phyloP scores from a whole-genome alignment of 2,329 filamentous ascomycete genomes.

The Arthroderma sp. region DNA sequence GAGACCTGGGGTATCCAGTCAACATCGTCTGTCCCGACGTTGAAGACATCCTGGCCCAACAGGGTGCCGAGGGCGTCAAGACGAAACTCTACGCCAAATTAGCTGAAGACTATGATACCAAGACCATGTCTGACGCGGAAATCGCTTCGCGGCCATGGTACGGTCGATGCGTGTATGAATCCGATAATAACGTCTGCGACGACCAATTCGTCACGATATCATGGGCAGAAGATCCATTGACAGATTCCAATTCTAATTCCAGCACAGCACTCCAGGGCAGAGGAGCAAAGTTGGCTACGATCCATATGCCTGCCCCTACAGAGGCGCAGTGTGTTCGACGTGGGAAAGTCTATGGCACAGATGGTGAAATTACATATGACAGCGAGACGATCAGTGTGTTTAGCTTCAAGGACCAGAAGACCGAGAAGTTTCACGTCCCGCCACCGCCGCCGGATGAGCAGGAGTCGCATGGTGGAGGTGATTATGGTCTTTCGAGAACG shows the following conservation, averaged over 20 bases:
- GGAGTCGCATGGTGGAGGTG: conserved; percentile 58
- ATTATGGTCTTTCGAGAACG: conserved; percentile 64
- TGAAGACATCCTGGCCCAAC: conserved; percentile 51
- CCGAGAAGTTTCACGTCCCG: conserved; percentile 45
- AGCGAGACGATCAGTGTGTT: conserved; percentile 61
- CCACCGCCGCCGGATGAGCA: conserved; percentile 44
- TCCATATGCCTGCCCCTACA: conserved; percentile 91
- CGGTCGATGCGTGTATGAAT: conserved; percentile 87
- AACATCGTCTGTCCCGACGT: conserved; percentile 87
- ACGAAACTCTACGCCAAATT: conserved; percentile 37
- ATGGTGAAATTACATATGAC: conserved; percentile 79
- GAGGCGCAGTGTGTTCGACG: conserved; percentile 76
- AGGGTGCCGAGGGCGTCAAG: conserved; percentile 38
- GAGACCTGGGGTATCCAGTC: conserved; percentile 67
- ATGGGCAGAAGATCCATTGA: conserved; percentile 60
- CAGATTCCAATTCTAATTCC: conserved; percentile 11
- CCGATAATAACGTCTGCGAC: conserved; percentile 86
- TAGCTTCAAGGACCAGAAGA: conserved; percentile 49
- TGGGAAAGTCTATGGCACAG: conserved; percentile 71
- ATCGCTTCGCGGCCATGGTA: conserved; percentile 53
- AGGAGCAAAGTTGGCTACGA: conserved; percentile 68
- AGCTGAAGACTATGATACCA: conserved; percentile 42
- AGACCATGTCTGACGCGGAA: conserved; percentile 39
- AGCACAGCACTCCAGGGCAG: conserved; percentile 22
- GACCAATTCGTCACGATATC: conserved; percentile 79